Conservation (phyloP, 2,329 filamentous ascomycete species). For the Diaporthe helianthi region DNA sequence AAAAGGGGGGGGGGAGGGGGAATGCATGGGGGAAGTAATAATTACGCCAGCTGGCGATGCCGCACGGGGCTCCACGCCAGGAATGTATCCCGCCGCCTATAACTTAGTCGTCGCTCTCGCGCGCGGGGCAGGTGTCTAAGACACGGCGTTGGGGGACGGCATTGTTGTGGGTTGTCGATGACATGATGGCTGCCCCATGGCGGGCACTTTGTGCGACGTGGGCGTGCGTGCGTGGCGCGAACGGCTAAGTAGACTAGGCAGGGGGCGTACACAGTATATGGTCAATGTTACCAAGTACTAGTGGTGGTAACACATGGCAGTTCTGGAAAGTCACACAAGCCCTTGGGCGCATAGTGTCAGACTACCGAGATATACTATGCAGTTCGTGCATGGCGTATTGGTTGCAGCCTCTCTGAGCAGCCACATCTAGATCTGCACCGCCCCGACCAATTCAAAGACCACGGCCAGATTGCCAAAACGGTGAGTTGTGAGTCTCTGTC, state of each 20-base stretch:
- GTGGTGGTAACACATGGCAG: not conserved
- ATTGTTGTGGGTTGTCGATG: not conserved
- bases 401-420: not conserved
- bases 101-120: not conserved
- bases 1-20: too few relatives aligned
- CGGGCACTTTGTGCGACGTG: not conserved
- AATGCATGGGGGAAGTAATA: not conserved
- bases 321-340: not conserved
- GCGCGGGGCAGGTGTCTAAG: not conserved
- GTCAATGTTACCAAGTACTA: not conserved
- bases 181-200: not conserved
- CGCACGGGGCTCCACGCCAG: not conserved
- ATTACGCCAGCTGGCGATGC: too few relatives aligned
- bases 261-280: not conserved
- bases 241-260: too few relatives aligned
- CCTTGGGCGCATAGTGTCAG: not conserved
- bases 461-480: not conserved
- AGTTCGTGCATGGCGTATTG: not conserved
- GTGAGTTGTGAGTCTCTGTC: not conserved
- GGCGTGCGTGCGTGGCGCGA: not conserved
- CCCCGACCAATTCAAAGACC: too few relatives aligned
- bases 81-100: conserved; percentile 7
- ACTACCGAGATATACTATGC: too few relatives aligned
- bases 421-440: too few relatives aligned
- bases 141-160: not conserved